phyloP scores from a whole-genome alignment of 345 rosid genomes.

The Rhodamnia rubescens region DNA sequence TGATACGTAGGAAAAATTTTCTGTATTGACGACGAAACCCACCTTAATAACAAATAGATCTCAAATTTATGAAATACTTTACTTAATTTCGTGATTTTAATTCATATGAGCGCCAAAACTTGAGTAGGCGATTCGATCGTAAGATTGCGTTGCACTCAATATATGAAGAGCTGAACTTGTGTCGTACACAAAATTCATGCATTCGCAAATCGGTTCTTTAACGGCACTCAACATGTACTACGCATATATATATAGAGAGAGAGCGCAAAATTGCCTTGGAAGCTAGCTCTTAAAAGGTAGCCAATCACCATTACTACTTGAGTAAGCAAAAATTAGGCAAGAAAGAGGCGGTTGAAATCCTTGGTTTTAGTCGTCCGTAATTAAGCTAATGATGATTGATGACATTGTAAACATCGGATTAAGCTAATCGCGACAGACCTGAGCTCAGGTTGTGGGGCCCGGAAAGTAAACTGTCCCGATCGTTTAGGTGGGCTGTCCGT shows the following conservation, averaged over 20 bases:
- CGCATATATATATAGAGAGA: background rate
- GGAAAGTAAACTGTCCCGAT: background rate
- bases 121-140: accelerated
- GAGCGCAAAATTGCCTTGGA: background rate
- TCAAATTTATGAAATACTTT: too few species aligned
- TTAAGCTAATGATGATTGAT: background rate
- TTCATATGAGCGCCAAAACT: accelerated
- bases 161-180: accelerated
- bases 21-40: background rate
- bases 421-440: background rate
- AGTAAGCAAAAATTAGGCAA: background rate
- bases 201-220: background rate
- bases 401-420: background rate
- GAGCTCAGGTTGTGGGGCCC: background rate
- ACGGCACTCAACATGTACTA: background rate
- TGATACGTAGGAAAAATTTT: background rate
- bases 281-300: background rate
- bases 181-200: background rate
- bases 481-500: background rate
- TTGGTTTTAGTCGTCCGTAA: background rate
- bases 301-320: background rate
- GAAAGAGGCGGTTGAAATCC: background rate
- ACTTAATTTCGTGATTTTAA: background rate
- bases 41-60: background rate
- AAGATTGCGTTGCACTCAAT: background rate